Conservation (phyloP, 1,284 basidiomycete species). For the Puccinia coronata region DNA sequence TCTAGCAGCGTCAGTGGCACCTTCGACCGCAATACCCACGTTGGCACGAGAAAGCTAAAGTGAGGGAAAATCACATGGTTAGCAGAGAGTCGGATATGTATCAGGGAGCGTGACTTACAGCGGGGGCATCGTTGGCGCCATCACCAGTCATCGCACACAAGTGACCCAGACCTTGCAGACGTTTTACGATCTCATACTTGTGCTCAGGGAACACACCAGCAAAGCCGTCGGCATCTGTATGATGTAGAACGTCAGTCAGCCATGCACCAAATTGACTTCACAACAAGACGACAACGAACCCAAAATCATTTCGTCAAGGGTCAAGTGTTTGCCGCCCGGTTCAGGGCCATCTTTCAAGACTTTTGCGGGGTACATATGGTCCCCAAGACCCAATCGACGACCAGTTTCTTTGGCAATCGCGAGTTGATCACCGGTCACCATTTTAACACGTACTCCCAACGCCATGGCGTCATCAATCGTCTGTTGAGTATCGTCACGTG, state of each 20-base stretch:
- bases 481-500: conserved; percentile 96
- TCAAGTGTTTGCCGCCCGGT: conserved; percentile 64
- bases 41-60: conserved; percentile 66
- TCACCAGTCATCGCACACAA: conserved; percentile 63
- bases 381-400: conserved; percentile 90
- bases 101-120: conserved; percentile 57
- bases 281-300: conserved; percentile 64
- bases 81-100: background rate
- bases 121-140: conserved; percentile 93
- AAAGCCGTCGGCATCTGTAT: conserved; percentile 82
- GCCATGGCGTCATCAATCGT: conserved; percentile 95
- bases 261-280: background rate
- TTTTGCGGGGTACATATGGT: conserved; percentile 96
- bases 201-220: conserved; percentile 82
- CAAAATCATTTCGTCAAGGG: conserved; percentile 47
- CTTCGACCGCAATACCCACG: conserved; percentile 72
- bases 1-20: conserved; percentile 91
- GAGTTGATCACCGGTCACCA: conserved; percentile 99
- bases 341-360: conserved; percentile 86
- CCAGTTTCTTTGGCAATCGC: conserved; percentile 99
- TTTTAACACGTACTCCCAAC: conserved; percentile 97
- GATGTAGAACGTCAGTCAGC: background rate
- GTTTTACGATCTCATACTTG: conserved; percentile 70
- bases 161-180: conserved; percentile 74
- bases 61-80: background rate